Evolutionary conservation across 768 basidiomycete genomes (phyloP), one percentile per base, ranked within the genome.

Genomic region (Heimioporus sp.): DNA sequence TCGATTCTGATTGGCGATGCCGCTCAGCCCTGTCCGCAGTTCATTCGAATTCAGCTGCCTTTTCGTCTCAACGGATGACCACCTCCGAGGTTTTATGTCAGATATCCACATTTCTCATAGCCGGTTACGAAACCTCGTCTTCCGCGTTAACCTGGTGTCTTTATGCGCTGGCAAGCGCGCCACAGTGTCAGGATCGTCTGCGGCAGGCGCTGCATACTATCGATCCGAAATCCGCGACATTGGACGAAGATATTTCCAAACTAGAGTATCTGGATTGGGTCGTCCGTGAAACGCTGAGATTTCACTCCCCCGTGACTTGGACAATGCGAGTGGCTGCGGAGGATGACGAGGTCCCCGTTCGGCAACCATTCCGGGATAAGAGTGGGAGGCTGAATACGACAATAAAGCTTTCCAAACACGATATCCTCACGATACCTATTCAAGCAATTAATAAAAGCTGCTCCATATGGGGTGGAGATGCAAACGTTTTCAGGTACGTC

Each of bases 401-500:
- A 46, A 71, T 81, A 53, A 67, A 64, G 51, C 61, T 81, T 40
- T 62, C 72, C 48, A 71, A 73, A 57, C 75, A 81, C 43, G 81
- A 85, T 57, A 76, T 78, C 54, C 74, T 87, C 62, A 78, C 78
- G 2, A 73, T 89, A 44, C 80, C 82, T 8, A 80, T 84, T 43
- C 74, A 78, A 56, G 77, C 80, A 1, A 74, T 85, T 61, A 86
- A 90, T 66, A 77, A 78, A 59, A 73, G 72, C 55, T 50, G 51
- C 46, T 70, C 68, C 31, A 68, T 85, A 17, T 91, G 86, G 82
- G 87, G 88, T 13, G 72, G 72, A 24, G 85, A 90, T 61, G 84
- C 85, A n/a, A 62, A 72, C 38, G 71, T 68, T 54, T 89, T 89
- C 72, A 73, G 79, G 71, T 79, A 69, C 46, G 75, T 64, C 55